Evolutionary conservation across 163 green algal genomes (phyloP), one percentile per base, ranked within the genome.

Genomic region (Botryococcus braunii): DNA sequence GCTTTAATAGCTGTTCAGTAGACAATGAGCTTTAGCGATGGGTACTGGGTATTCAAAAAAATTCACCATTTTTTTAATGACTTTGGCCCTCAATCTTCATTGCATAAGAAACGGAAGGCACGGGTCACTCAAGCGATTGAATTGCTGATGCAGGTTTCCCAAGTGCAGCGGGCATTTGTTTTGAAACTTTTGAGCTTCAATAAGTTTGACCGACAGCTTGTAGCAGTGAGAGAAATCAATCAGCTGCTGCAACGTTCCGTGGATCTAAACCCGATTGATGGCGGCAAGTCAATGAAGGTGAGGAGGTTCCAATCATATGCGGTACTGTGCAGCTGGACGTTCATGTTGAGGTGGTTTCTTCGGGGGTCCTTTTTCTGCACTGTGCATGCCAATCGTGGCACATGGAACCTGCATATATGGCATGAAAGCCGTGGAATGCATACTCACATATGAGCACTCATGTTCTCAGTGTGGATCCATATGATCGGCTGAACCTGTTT

Each of bases 201-300:
- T 32, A 81, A 73, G 69, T 92, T 93, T 72, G 82, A 78, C 39
- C 83, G 83, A 58, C 79, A 91, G 69, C 79, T 93, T 34, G 70
- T 64, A 17, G 86, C 77, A 2, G 79, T 90, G 34, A 59, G 78
- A 1, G 79, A 88, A 73, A 83, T 71, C 58, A 49, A 75, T 36
- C 36, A 21, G 8, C 46, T 86, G 72, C 74, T 89, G 31, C 58
- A 63, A 23, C 61, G 71, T 39, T 40, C 73, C 5, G 47, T 64
- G 58, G 64, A 75, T 31, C 65, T 83, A 1, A 32, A 43, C 9
- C 55, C 67, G 5, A 5, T 34, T 1, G 36, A 70, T 35, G 3
- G 17, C 32, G 57, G 68, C 56, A 43, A 38, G n/a, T 5, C 11
- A 59, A 61, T 66, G 2, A 62, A 68, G 39, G 52, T 62, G 39